Evolutionary conservation across 805 yeast genomes (phyloP).

Genomic region (Ogataea parapolymorpha): DNA sequence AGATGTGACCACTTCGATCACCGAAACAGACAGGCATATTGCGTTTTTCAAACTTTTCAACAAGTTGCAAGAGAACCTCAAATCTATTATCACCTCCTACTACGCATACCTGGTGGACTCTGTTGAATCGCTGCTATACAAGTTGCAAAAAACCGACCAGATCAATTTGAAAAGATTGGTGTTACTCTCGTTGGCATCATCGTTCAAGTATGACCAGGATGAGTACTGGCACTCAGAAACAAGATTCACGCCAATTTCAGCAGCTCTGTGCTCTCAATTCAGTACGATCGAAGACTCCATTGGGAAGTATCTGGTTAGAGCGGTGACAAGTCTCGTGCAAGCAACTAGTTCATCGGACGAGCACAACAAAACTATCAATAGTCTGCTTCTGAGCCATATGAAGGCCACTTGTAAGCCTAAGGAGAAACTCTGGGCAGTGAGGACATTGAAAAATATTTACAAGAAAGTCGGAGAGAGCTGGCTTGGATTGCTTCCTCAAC

Average conservation of each 20-base stretch:
- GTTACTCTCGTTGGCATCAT: slow-evolving; percentile 67
- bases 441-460: slow-evolving; percentile 75
- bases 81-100: slow-evolving; percentile 84
- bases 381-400: slow-evolving; percentile 60
- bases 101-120: slow-evolving; percentile 82
- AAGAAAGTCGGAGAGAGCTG: slow-evolving; percentile 93
- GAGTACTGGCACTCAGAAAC: slow-evolving; percentile 93
- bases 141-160: slow-evolving; percentile 42
- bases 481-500: slow-evolving; percentile 86
- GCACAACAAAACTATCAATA: slow-evolving; percentile 69
- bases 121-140: slow-evolving; percentile 52
- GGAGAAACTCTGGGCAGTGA: slow-evolving; percentile 78
- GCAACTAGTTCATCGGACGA: slow-evolving; percentile 65
- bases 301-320: slow-evolving; percentile 78
- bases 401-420: slow-evolving; percentile 53
- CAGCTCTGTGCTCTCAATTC: slow-evolving; percentile 64
- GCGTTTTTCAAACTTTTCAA: slow-evolving; percentile 86
- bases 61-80: slow-evolving; percentile 77
- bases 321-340: slow-evolving; percentile 69
- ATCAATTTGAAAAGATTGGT: slow-evolving; percentile 68
- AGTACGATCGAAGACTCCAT: slow-evolving; percentile 63
- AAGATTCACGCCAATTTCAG: slow-evolving; percentile 71
- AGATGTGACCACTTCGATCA: slow-evolving; percentile 48
- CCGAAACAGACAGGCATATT: slow-evolving; percentile 54
- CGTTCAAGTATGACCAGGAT: slow-evolving; percentile 86